Evolutionary conservation across 306 rosid genomes (phyloP).

Genomic region (Mimosa pudica): DNA sequence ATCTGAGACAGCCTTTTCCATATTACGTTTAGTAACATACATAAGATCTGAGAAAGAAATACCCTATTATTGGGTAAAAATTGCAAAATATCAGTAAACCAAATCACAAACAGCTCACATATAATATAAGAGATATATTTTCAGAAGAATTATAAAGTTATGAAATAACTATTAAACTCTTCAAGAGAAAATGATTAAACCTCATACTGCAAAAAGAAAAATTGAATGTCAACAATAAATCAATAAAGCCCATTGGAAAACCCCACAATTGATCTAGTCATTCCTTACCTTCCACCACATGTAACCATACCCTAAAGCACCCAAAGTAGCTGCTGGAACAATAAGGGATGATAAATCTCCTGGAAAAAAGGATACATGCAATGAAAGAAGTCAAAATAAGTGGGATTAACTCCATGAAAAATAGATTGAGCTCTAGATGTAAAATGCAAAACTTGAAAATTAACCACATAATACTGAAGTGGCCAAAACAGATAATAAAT

Average conservation of each 20-base stretch:
- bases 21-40: slow-evolving; percentile 88
- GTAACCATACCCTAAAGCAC: slow-evolving; percentile 89
- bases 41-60: slow-evolving; percentile 84
- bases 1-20: slow-evolving; percentile 86
- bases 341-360: slow-evolving; percentile 73
- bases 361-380: slow-evolving; percentile 39
- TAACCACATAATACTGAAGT: slow-evolving; percentile 15
- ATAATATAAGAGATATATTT: slow-evolving; percentile 14
- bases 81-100: slow-evolving; percentile 5
- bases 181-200: slow-evolving; percentile 17
- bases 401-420: background rate
- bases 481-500: slow-evolving; percentile 12
- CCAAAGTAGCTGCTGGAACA: slow-evolving; percentile 80
- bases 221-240: slow-evolving; percentile 8
- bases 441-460: slow-evolving; percentile 1
- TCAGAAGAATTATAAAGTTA: slow-evolving; percentile 7
- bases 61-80: slow-evolving; percentile 56
- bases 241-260: slow-evolving; percentile 28
- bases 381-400: background rate
- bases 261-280: background rate
- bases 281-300: slow-evolving; percentile 93
- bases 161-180: slow-evolving; percentile 3
- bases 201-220: slow-evolving; percentile 13
- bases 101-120: slow-evolving; percentile 17
- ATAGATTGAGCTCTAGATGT: background rate